Base-by-base conservation (phyloP, 78 protist genomes). In the Dictyostelium purpureum region DNA sequence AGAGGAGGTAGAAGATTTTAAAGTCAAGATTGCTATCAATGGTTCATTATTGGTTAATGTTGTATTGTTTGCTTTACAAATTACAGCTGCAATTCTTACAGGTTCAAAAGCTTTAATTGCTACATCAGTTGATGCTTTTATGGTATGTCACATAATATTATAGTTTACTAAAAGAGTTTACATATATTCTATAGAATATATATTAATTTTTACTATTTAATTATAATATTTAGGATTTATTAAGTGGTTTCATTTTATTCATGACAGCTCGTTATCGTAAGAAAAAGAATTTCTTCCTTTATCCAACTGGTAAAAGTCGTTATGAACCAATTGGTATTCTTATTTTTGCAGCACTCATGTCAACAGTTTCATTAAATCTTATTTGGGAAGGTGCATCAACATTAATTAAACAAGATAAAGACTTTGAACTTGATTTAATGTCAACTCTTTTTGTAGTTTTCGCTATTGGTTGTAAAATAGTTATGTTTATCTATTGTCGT, bases 321-420 rank as follows among this genome's bases (percentile, higher is more conserved):
- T 70, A 89, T 73, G 98, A 96, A 54, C 96, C 97, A 24, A 43
- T 96, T 38, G 97, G 97, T 45, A 90, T 96, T 35, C 73, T 97
- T 51, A 70, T 96, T 2, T 97, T 97, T 59, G 87, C 97, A 18
- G 45, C 95, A 16, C 51, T 96, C 43, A 97, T 96, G 97, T 94
- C 95, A 31, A 77, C 96, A 0, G 78, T 94, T 0, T 77, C 97
- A 6, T 12, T 97, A 26, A 85, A 91, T 56, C 74, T 97, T 31
- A 74, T 97, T 19, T 37, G 37, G 24, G 73, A 71, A 31, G 90
- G 90, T 52, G 18, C 19, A 4, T 69, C 79, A 10, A 40, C 33
- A 19, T 52, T 83, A 5, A 14, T 54, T 33, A 54, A 42, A 7
- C 73, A 52, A 37, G 75, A 51, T 18, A n/a, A 59, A 6, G n/a